A percentile compares a stretch with the other conserved stretches of the same genome.
phyloP scores from a whole-genome alignment of 1,139 yeast genomes.

The Candida tetrigidarum region DNA sequence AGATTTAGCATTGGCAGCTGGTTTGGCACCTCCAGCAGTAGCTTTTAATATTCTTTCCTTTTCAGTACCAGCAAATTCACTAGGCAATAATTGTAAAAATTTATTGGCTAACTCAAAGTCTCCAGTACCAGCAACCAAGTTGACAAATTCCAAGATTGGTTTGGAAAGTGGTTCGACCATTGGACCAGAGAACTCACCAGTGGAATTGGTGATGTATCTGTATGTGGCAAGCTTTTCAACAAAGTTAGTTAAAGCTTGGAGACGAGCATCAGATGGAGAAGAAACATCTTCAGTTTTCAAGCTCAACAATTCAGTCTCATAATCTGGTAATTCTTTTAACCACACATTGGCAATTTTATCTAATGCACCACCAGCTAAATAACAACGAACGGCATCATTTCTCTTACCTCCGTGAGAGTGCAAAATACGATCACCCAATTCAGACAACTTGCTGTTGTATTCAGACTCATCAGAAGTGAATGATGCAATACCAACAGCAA shows the following conservation, averaged over 20 bases:
- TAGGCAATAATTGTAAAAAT: conserved; percentile 71
- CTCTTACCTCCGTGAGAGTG: conserved; percentile 41
- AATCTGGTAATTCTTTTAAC: conserved; percentile 71
- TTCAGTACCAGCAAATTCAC: conserved; percentile 56
- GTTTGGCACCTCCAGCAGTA: conserved; percentile 18
- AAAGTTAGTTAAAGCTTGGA: conserved; percentile 78
- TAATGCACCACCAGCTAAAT: conserved; percentile 79
- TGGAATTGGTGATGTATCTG: conserved; percentile 54
- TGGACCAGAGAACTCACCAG: conserved; percentile 48
- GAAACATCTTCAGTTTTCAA: conserved; percentile 40
- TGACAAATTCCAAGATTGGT: conserved; percentile 77
- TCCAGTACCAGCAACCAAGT: conserved; percentile 80
- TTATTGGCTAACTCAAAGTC: conserved; percentile 80
- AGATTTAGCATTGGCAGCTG: conserved; percentile 8
- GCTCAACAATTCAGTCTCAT: conserved; percentile 57
- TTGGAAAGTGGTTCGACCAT: conserved; percentile 57
- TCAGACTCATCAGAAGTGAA: conserved; percentile 50
- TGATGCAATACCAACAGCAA: conserved; percentile 71
- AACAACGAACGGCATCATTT: conserved; percentile 77
- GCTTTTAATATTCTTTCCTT: conserved; percentile 82
- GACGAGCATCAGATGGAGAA: conserved; percentile 85
- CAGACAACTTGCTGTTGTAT: conserved; percentile 59
- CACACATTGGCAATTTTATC: conserved; percentile 83
- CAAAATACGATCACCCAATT: conserved; percentile 71
- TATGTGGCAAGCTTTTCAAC: conserved; percentile 84